These are phyloP conservation scores for Salvia sclarea DNA, from an alignment of 305 asterid species.

Conservation along the genomic window DNA sequence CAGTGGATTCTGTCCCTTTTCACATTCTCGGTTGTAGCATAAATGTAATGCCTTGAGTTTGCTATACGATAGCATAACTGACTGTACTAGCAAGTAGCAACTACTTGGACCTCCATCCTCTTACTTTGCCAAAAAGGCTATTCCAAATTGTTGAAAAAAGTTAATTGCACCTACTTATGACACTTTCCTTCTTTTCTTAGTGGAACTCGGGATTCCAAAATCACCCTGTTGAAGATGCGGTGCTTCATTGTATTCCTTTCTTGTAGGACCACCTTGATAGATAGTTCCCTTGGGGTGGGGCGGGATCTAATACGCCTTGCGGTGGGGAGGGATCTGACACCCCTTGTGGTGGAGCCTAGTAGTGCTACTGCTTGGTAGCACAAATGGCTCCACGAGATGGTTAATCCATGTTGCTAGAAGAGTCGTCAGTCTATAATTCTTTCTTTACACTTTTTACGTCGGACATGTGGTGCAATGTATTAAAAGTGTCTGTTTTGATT, in stretches of 20 bases:
- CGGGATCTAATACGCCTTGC: neutral
- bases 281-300: neutral
- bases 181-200: neutral
- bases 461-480: neutral
- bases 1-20: neutral
- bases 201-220: neutral
- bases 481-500: slow-evolving; percentile 15
- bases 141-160: neutral
- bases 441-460: neutral
- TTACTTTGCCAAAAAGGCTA: neutral
- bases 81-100: neutral
- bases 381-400: neutral
- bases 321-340: neutral
- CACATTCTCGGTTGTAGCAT: slow-evolving; percentile 1
- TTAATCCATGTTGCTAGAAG: neutral
- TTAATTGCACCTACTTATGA: neutral
- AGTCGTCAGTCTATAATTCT: neutral
- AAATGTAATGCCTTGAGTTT: neutral
- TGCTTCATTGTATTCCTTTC: neutral
- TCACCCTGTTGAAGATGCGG: neutral
- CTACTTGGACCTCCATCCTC: neutral
- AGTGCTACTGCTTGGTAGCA: neutral
- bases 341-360: neutral
- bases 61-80: neutral
- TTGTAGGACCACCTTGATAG: neutral